Base-by-base conservation (phyloP, 371 early-diverging fungal species). In the Apophysomyces trapeziformis region DNA sequence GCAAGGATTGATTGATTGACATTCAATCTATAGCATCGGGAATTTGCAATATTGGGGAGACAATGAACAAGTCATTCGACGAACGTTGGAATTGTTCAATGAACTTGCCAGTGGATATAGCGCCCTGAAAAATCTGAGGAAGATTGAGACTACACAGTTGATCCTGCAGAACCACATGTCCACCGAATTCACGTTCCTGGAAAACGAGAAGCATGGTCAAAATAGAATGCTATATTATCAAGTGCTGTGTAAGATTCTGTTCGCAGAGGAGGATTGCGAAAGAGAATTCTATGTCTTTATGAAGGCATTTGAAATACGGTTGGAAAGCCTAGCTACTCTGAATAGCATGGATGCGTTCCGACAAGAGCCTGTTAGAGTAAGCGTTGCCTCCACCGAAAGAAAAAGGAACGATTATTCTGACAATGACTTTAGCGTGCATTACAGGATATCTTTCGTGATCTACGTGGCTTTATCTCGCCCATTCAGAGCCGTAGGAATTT, bases 21-120 rank as follows among this genome's bases (percentile, higher is more conserved):
- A 54, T n/a, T 36, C 1, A 14, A 35, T 35, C 13, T 37, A 5
- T 60, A 68, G 69, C 43, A 60, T 66, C 9, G 68, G 50, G 18
- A 73, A 69, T 58, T 38, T 73, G 11, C 63, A 68, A 46, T 75
- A 68, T 21, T 80, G 77, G 57, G 64, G 76, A 13, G 67, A 66
- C 32, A 74, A 75, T 58, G 64, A 66, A 46, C 66, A 60, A 46
- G 61, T 70, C 12, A 61, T 71, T 11, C 46, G 66, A 13, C 71
- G 63, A 26, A 68, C 91, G 0, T 72, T 95, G 60, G 80, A 79
- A 54, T 78, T 94, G 57, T 86, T 93, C 63, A 79, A 85, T 58
- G 93, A 94, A 57, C 69, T 96, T n/a, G 85, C 95, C 1, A 82
- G 87, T n/a, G 95, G 96, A 1, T 89, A 89, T 64, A 86, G 85